Percentiles rank a stretch among this genome's conserved stretches.
These are phyloP conservation scores for Oemleria cerasiformis DNA, from an alignment of 306 rosid species.

Conservation along the genomic window DNA sequence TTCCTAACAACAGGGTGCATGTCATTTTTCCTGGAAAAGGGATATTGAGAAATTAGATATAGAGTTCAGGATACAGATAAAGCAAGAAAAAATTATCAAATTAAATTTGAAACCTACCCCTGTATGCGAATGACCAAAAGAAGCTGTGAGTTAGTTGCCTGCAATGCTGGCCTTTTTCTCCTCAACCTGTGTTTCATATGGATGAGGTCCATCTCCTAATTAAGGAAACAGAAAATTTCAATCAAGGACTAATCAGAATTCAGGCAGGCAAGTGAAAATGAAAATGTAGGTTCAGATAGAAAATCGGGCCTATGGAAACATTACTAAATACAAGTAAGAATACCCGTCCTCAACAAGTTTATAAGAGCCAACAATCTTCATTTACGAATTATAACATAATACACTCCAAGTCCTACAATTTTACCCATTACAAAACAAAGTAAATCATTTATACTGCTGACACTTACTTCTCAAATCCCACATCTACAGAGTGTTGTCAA, in stretches of 20 bases:
- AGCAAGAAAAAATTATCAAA: background rate
- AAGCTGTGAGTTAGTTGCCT: conserved; percentile 37
- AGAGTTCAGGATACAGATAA: background rate
- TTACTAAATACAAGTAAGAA: background rate
- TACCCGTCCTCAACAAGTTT: background rate
- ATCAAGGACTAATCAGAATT: background rate
- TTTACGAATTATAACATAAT: background rate
- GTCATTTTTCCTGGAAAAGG: conserved; percentile 60
- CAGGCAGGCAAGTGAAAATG: background rate
- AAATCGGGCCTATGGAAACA: background rate
- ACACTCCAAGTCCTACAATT: background rate
- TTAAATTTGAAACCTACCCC: conserved; percentile 44
- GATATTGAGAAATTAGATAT: background rate
- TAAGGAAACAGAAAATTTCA: conserved; percentile 5
- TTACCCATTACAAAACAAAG: background rate
- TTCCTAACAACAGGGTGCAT: conserved; percentile 74
- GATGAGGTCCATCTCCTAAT: conserved; percentile 74
- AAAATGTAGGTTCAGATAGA: background rate
- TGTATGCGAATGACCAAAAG: conserved; percentile 65
- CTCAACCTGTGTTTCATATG: conserved; percentile 68
- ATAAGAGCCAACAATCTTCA: too few relatives aligned
- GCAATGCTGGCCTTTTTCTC: conserved; percentile 42
- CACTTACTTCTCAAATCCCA: background rate
- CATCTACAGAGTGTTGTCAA: background rate
- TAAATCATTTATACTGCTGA: background rate